Base-by-base conservation (phyloP, 768 basidiomycete species). In the Podaxis sp. region DNA sequence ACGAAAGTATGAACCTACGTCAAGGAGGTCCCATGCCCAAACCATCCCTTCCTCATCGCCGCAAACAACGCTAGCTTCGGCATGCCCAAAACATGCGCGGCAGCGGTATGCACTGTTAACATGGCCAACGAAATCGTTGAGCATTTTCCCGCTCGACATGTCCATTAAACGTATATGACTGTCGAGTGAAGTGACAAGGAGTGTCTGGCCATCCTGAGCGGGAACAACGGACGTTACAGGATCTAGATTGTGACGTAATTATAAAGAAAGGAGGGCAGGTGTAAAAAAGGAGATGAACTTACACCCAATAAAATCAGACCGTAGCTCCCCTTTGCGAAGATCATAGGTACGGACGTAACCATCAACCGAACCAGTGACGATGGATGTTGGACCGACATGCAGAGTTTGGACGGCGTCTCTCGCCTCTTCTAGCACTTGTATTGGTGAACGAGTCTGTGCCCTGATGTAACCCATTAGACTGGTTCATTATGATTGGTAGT, bases 311-410 rank as follows among this genome's bases (percentile, higher is more conserved):
- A 87, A 95, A 74, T 99, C 97, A 49, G 91, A 84, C 7, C 90
- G 86, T 30, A 98, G 77, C 72, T 96, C 87, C 24, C 97, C 97
- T 79, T 90, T 94, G 57, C 97, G 89, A 36, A 99, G 81, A 74
- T 99, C 97, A 75, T 99, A 98, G 8, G 93, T 93, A 19, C 97
- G 86, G 49, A 96, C 87, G 71, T 90, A 83, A 2, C 97, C 96
- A 65, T 99, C 97, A 4, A 97, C 89, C 2, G 93, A 94, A 8
- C 94, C 95, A 2, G 93, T 81, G 44, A 88, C 78, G 68, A 99
- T 84, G 57, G 82, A 84, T 24, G 86, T 84, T 24, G 83, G 71
- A 12, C 82, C 85, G 46, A 95, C 82, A 66, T 88, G 80, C 33
- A 98, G 76, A 17, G 89, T 83, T 68, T 95, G 95, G 42, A 98